Percentiles rank a stretch among this genome's conserved stretches.
Conservation (phyloP, 192 early-diverging fungal species). For the Chytriomyces confervae region DNA sequence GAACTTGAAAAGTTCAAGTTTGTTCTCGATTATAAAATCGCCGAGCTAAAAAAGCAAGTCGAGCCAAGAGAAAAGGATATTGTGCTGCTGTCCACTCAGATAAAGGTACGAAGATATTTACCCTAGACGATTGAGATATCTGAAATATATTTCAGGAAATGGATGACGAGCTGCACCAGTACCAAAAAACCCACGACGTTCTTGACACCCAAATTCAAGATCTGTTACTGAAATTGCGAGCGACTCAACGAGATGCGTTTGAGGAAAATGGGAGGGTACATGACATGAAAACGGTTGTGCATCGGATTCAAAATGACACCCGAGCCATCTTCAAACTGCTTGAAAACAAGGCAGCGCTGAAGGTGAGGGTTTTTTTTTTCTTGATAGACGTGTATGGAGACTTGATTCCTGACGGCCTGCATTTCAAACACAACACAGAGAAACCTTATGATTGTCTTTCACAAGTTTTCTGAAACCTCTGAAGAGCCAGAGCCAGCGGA, state of each 20-base stretch:
- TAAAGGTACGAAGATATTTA: conserved; percentile 42
- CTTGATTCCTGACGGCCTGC: neutral
- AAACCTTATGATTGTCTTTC: conserved; percentile 29
- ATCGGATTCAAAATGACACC: conserved; percentile 51
- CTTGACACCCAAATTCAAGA: conserved; percentile 54
- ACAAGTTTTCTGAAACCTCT: conserved; percentile 35
- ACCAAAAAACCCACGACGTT: conserved; percentile 45
- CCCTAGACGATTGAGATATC: neutral
- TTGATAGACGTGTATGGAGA: neutral
- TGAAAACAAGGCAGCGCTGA: conserved; percentile 39
- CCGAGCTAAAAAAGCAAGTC: conserved; percentile 63
- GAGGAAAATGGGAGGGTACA: conserved; percentile 34
- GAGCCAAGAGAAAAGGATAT: conserved; percentile 63
- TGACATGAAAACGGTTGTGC: conserved; percentile 39
- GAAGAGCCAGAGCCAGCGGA: conserved; percentile 9
- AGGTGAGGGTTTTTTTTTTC: conserved; percentile 32
- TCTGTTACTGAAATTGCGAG: conserved; percentile 53
- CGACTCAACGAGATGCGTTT: conserved; percentile 43
- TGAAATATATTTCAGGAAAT: conserved; percentile 51
- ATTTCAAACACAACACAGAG: conserved; percentile 12
- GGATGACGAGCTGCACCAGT: conserved; percentile 59
- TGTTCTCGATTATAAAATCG: conserved; percentile 64
- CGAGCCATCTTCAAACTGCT: conserved; percentile 31
- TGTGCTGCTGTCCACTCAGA: conserved; percentile 46
- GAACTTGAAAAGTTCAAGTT: conserved; percentile 71